These are phyloP conservation scores for Neoscytalidium dimidiatum DNA, from an alignment of 2,329 filamentous ascomycete genomes.

Conservation along the genomic window DNA sequence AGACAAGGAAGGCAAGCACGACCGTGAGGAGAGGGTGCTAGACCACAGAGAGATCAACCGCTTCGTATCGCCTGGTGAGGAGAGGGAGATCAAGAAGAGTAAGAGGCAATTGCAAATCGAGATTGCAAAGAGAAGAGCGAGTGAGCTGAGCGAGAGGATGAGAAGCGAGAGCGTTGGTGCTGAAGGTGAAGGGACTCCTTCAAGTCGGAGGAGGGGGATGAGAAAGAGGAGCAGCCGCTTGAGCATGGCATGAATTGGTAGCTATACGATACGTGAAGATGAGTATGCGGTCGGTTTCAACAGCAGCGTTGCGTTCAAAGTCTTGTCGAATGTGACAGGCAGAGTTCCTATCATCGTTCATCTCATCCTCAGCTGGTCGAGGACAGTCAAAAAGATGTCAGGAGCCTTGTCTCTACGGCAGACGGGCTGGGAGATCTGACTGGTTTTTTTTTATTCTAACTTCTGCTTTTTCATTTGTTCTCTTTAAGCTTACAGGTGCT, in stretches of 20 bases:
- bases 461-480: not conserved
- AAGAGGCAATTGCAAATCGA: constrained; percentile 22
- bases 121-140: constrained; percentile 17
- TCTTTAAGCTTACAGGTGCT: not conserved
- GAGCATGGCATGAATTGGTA: not conserved
- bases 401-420: not conserved
- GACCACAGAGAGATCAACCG: constrained; percentile 88
- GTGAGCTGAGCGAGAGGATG: constrained; percentile 4
- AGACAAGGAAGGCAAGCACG: constrained; percentile 71
- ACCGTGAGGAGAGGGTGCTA: constrained; percentile 68
- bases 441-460: not conserved
- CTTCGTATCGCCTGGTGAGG: constrained; percentile 72
- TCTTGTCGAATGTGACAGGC: not conserved
- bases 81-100: constrained; percentile 35
- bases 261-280: no score
- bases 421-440: not conserved
- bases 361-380: not conserved
- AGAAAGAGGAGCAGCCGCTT: constrained; percentile 3
- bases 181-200: not conserved
- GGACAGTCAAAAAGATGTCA: not conserved
- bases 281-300: not conserved
- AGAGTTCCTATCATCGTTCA: not conserved
- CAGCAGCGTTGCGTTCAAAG: not conserved
- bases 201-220: not conserved
- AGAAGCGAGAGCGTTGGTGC: constrained; percentile 1